phyloP scores from a whole-genome alignment of 352 stramenopile genomes.

The Globisporangium uncinulatum region DNA sequence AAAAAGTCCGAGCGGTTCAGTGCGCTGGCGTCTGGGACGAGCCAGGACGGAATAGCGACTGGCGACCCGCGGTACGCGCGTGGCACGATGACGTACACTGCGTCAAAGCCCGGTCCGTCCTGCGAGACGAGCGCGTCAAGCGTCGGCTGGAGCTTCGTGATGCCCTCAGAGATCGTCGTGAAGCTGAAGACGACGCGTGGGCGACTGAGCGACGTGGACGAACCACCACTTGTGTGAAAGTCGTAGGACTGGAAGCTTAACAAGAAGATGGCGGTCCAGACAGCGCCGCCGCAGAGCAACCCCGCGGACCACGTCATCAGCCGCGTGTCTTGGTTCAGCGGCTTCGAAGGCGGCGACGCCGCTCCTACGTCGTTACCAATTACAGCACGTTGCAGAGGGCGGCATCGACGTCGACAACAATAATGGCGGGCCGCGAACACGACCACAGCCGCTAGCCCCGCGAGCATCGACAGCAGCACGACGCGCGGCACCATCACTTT shows the following conservation, averaged over 20 bases:
- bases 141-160: constrained; percentile 29
- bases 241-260: constrained; percentile 31
- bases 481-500: constrained; percentile 36
- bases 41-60: constrained; percentile 38
- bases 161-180: constrained; percentile 35
- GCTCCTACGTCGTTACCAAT: not conserved
- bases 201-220: constrained; percentile 11
- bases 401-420: constrained; percentile 5
- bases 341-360: not conserved
- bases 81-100: constrained; percentile 44
- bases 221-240: constrained; percentile 12
- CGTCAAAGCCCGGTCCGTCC: constrained; percentile 32
- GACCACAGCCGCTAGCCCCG: constrained; percentile 11
- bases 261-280: constrained; percentile 34
- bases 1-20: constrained; percentile 22
- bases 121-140: constrained; percentile 35
- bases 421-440: constrained; percentile 9
- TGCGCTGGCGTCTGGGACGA: constrained; percentile 15
- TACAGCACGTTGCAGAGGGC: constrained; percentile 8
- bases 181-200: constrained; percentile 56
- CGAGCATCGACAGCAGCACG: constrained; percentile 23
- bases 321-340: not conserved
- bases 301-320: constrained; percentile 21
- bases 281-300: constrained; percentile 21
- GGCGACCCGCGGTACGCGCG: constrained; percentile 25